Percentiles rank a stretch among this genome's conserved stretches.
phyloP scores from a whole-genome alignment of 192 early-diverging fungal species.

The Gonapodya prolifera region DNA sequence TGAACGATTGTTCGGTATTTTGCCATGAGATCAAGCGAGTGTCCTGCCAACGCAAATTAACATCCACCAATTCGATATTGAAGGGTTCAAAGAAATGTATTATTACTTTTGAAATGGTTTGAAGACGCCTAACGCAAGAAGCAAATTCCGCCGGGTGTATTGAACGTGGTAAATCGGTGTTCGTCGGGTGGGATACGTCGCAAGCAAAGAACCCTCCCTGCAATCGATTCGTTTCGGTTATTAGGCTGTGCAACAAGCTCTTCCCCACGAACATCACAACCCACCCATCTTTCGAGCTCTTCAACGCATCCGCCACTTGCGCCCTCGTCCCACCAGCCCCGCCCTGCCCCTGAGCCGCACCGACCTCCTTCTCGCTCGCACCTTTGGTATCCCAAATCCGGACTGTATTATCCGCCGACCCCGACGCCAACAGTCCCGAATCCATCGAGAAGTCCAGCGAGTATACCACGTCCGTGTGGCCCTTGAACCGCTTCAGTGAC shows the following conservation, averaged over 20 bases:
- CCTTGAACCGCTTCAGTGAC: conserved; percentile 67
- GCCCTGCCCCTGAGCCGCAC: conserved; percentile 9
- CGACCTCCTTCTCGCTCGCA: conserved; percentile 21
- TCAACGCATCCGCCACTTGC: not conserved
- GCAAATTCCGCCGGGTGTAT: conserved; percentile 77
- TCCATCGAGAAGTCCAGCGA: conserved; percentile 76
- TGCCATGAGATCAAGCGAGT: no score
- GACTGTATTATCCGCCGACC: conserved; percentile 78
- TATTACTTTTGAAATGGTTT: no score
- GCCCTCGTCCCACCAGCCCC: conserved; percentile 16
- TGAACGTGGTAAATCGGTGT: conserved; percentile 78
- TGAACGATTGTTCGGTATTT: no score
- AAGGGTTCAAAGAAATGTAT: no score
- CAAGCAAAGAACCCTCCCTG: conserved; percentile 46
- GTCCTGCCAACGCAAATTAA: no score
- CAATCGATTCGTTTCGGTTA: conserved; percentile 24
- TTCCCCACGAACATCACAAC: conserved; percentile 1
- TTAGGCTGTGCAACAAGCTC: conserved; percentile 23
- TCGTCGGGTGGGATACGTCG: conserved; percentile 75
- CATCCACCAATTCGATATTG: no score
- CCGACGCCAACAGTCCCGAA: conserved; percentile 67
- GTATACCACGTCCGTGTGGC: conserved; percentile 74
- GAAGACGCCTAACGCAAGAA: conserved; percentile 74
- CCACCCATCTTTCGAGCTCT: not conserved
- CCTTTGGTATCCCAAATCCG: conserved; percentile 78